Conservation (phyloP, 73 alveolate species). For the Tetrahymena elliotti region DNA sequence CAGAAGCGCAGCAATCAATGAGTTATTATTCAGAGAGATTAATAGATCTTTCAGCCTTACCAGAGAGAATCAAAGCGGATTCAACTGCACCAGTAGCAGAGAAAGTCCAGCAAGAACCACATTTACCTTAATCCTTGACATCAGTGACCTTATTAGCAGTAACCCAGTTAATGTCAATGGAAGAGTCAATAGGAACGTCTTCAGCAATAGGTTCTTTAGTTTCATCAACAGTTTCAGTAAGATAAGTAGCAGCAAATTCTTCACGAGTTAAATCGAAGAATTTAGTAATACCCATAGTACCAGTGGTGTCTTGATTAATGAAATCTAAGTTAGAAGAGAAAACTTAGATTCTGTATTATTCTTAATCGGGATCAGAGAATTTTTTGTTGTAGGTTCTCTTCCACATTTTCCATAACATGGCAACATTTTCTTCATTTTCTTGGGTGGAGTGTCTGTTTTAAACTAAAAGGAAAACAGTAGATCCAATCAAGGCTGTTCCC, state of each 20-base stretch:
- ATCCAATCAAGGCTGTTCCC: neutral
- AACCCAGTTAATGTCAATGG: conserved; percentile 27
- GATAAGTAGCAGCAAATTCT: conserved; percentile 35
- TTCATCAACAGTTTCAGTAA: neutral
- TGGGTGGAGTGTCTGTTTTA: too few relatives aligned
- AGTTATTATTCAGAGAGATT: conserved; percentile 49
- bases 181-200: neutral
- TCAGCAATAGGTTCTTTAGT: neutral
- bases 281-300: conserved; percentile 18
- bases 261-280: conserved; percentile 30
- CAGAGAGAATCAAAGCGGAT: conserved; percentile 13
- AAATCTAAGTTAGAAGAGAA: neutral
- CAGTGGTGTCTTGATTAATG: neutral
- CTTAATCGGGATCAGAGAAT: neutral
- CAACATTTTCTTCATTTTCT: neutral
- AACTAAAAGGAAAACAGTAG: neutral
- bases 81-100: conserved; percentile 58
- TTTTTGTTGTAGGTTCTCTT: neutral
- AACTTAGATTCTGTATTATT: neutral
- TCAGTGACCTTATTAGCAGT: conserved; percentile 32
- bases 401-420: neutral
- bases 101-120: conserved; percentile 61
- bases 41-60: neutral
- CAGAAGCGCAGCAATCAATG: conserved; percentile 43
- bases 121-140: conserved; percentile 41